Conservation (phyloP, 2,329 filamentous ascomycete species). For the Clonostachys chloroleuca region DNA sequence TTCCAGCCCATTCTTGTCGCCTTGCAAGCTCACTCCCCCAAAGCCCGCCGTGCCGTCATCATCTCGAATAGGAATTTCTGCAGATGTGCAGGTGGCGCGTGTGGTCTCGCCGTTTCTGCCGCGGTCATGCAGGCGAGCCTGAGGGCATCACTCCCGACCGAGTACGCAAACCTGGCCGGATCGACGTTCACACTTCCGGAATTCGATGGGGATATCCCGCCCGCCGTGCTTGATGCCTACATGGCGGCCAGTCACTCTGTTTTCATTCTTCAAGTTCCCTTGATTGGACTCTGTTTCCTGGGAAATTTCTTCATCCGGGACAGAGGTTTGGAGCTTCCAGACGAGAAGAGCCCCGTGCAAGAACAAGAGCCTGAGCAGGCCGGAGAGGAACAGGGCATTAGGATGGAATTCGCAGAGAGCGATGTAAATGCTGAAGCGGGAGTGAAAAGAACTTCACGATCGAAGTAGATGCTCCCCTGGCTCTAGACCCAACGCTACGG, state of each 20-base stretch:
- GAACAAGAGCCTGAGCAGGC: no score
- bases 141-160: slow-evolving; percentile 13
- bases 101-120: slow-evolving; percentile 12
- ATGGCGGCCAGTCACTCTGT: slow-evolving; percentile 48
- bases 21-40: slow-evolving; percentile 50
- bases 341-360: neutral
- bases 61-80: slow-evolving; percentile 61
- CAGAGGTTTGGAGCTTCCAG: slow-evolving; percentile 1
- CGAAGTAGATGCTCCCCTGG: no score
- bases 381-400: no score
- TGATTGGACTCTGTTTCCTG: slow-evolving; percentile 14
- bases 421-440: no score
- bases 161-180: slow-evolving; percentile 14
- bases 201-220: slow-evolving; percentile 1
- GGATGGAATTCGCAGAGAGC: no score
- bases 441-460: no score
- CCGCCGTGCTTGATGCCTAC: slow-evolving; percentile 31
- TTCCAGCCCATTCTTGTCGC: slow-evolving; percentile 49
- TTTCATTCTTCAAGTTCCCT: slow-evolving; percentile 50
- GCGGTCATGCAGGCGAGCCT: slow-evolving; percentile 34
- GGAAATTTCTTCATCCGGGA: slow-evolving; percentile 1
- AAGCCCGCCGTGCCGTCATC: slow-evolving; percentile 54
- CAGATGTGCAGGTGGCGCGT: slow-evolving; percentile 44
- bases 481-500: no score
- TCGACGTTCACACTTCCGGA: slow-evolving; percentile 19